A percentile compares a stretch with the other conserved stretches of the same genome.
Evolutionary conservation across 2,329 filamentous ascomycete species (phyloP).

Genomic region (Rhinocladiella similis): DNA sequence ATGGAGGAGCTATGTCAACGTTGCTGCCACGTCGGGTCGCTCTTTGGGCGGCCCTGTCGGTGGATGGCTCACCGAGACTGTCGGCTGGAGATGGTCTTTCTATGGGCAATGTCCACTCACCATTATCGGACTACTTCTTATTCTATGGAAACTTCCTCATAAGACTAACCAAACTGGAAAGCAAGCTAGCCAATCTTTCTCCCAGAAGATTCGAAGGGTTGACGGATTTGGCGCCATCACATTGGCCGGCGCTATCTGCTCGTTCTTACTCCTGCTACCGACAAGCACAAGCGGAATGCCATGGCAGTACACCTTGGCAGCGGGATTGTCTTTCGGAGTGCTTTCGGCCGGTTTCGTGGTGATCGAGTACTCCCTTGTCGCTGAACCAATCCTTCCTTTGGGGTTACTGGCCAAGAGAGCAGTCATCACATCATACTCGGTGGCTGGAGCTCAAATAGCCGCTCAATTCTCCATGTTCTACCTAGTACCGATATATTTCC

Average conservation of each 20-base stretch:
- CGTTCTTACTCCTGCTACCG: conserved; percentile 49
- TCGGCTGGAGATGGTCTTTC: conserved; percentile 68
- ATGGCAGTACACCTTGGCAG: not conserved
- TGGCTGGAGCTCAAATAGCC: conserved; percentile 54
- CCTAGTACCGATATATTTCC: conserved; percentile 64
- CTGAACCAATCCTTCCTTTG: conserved; percentile 39
- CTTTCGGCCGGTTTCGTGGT: conserved; percentile 31
- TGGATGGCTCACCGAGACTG: conserved; percentile 60
- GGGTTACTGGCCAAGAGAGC: conserved; percentile 47
- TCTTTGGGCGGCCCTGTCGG: conserved; percentile 57
- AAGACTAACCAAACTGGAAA: not conserved
- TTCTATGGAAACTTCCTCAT: conserved; percentile 43
- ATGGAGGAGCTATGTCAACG: conserved; percentile 54
- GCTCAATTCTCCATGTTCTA: conserved; percentile 58
- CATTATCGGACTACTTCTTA: conserved; percentile 51
- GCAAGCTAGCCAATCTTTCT: not conserved
- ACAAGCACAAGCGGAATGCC: conserved; percentile 34
- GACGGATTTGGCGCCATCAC: conserved; percentile 60
- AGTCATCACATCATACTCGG: conserved; percentile 54
- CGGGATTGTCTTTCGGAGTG: conserved; percentile 10
- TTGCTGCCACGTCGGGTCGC: conserved; percentile 51
- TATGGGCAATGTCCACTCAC: conserved; percentile 58
- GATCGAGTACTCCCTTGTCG: conserved; percentile 35
- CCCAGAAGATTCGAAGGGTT: conserved; percentile 48
- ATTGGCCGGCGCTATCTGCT: conserved; percentile 45